These are phyloP conservation scores for Fonsecaea multimorphosa DNA, from an alignment of 2,329 filamentous ascomycete genomes.

Conservation along the genomic window DNA sequence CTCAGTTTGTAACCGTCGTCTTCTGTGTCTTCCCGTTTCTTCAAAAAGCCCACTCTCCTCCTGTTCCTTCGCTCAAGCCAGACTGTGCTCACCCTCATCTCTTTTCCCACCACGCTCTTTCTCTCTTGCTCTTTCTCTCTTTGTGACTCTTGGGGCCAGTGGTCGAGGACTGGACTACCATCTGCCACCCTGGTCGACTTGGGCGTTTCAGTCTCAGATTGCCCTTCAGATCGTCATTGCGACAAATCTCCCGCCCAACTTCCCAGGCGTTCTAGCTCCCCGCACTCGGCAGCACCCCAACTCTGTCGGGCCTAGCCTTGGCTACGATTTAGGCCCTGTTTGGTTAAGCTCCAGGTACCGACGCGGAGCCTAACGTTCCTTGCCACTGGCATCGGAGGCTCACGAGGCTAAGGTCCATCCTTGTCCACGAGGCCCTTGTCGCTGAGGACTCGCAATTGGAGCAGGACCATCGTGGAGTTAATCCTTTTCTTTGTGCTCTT, in stretches of 20 bases:
- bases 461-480: conserved; percentile 15
- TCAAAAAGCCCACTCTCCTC: conserved; percentile 15
- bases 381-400: conserved; percentile 3
- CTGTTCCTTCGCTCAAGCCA: conserved; percentile 9
- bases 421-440: conserved; percentile 7
- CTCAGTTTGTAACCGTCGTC: conserved; percentile 14
- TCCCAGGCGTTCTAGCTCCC: conserved; percentile 20
- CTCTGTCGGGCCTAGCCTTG: conserved; percentile 22
- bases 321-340: conserved; percentile 11
- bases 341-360: conserved; percentile 28
- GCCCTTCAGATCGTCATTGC: conserved; percentile 25
- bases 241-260: conserved; percentile 25
- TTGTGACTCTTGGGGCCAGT: conserved; percentile 11
- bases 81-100: conserved; percentile 1
- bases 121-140: conserved; percentile 1
- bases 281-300: conserved; percentile 15
- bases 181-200: conserved; percentile 10
- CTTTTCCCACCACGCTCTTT: conserved; percentile 5
- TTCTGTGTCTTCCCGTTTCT: conserved; percentile 17
- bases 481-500: conserved; percentile 20
- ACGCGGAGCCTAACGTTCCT: not conserved
- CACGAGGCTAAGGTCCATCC: conserved; percentile 7
- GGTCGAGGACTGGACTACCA: conserved; percentile 4
- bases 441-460: conserved; percentile 12
- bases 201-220: conserved; percentile 35